phyloP scores from a whole-genome alignment of 2,329 filamentous ascomycete species.

The Cladosporium sp. region DNA sequence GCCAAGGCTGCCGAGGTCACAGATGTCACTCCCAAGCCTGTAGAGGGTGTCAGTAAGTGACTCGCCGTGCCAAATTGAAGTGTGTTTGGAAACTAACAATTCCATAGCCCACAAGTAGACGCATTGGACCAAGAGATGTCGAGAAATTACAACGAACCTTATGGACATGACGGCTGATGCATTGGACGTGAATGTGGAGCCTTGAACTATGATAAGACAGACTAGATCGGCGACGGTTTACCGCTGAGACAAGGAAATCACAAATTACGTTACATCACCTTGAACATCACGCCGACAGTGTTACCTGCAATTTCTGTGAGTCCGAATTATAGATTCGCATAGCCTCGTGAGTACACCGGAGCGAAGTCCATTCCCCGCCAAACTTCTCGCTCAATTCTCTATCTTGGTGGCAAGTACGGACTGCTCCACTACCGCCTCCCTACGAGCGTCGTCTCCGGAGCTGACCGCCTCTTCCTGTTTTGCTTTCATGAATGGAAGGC shows the following conservation, averaged over 20 bases:
- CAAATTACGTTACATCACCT: neutral
- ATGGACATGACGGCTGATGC: constrained; percentile 18
- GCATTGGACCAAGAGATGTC: neutral
- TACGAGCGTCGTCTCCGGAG: neutral
- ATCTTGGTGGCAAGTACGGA: neutral
- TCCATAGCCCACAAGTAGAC: constrained; percentile 12
- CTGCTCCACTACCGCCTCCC: neutral
- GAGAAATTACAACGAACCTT: constrained; percentile 4
- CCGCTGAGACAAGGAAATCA: constrained; percentile 2
- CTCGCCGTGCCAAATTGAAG: neutral
- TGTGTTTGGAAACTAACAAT: neutral
- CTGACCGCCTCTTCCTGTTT: neutral
- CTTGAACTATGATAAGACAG: neutral
- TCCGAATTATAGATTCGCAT: neutral
- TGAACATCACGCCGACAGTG: neutral
- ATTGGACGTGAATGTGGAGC: constrained; percentile 5
- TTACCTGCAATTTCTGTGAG: neutral
- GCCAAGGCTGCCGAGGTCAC: constrained; percentile 62
- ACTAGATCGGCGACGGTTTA: constrained; percentile 1
- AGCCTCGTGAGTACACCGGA: neutral
- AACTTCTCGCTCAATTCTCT: neutral
- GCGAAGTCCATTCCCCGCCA: neutral
- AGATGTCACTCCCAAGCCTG: constrained; percentile 58
- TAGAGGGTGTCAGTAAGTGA: constrained; percentile 49
- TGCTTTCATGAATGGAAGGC: constrained; percentile 21